Conservation (phyloP, 2,329 filamentous ascomycete species). For the Colletotrichum brevisporum region DNA sequence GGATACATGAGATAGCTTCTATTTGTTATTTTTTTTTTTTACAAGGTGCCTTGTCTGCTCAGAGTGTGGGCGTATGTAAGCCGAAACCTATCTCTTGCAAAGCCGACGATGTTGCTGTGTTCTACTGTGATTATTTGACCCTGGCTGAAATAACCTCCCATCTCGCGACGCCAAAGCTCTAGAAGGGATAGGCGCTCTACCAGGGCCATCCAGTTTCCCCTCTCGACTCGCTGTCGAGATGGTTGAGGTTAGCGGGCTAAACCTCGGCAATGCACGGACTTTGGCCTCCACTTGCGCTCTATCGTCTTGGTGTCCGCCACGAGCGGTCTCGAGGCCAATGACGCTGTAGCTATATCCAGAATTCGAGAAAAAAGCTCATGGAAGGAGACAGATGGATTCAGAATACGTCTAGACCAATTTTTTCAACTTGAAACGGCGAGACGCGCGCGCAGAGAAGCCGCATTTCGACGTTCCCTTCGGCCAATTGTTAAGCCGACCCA, state of each 20-base stretch:
- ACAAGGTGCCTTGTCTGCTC: too few relatives aligned
- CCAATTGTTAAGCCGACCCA: slow-evolving; percentile 33
- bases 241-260: slow-evolving; percentile 26
- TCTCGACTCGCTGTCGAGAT: slow-evolving; percentile 4
- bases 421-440: neutral
- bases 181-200: slow-evolving; percentile 1
- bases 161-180: too few relatives aligned
- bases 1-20: too few relatives aligned
- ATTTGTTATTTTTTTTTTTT: too few relatives aligned
- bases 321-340: neutral
- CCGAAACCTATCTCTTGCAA: too few relatives aligned
- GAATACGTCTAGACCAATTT: neutral
- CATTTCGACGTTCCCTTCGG: slow-evolving; percentile 16
- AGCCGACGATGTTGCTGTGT: too few relatives aligned
- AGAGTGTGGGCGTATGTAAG: too few relatives aligned
- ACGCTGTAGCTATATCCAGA: neutral
- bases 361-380: neutral
- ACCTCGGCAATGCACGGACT: slow-evolving; percentile 20
- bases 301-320: neutral
- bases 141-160: too few relatives aligned
- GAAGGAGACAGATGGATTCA: neutral
- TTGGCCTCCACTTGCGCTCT: slow-evolving; percentile 7
- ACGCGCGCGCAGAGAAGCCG: neutral
- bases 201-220: slow-evolving; percentile 15
- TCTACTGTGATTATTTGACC: too few relatives aligned